These are phyloP conservation scores for Plasmodium blacklocki DNA, from an alignment of 169 alveolate species.

Conservation along the genomic window DNA sequence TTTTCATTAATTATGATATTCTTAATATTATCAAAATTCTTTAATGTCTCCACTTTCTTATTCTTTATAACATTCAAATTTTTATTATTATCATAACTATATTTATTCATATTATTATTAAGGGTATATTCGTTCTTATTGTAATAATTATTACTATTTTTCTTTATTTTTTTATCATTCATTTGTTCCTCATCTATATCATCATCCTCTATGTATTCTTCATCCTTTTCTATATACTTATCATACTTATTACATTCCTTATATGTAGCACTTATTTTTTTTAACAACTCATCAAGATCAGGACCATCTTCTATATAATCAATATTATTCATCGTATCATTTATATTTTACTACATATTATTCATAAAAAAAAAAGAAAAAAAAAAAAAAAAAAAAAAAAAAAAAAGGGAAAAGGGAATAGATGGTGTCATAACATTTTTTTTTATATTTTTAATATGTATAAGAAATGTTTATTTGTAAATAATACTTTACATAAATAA, in stretches of 20 bases:
- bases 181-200: slow-evolving; percentile 32
- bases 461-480: too few relatives aligned
- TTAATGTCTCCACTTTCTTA: not conserved
- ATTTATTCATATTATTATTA: not conserved
- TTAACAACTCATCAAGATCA: slow-evolving; percentile 71
- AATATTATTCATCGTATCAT: slow-evolving; percentile 7
- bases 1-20: slow-evolving; percentile 35
- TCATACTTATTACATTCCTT: slow-evolving; percentile 63
- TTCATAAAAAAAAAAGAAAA: too few relatives aligned
- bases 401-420: too few relatives aligned
- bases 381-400: too few relatives aligned
- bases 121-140: slow-evolving; percentile 7
- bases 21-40: slow-evolving; percentile 23
- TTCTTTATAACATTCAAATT: not conserved
- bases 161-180: slow-evolving; percentile 14
- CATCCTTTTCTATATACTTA: slow-evolving; percentile 23
- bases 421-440: too few relatives aligned
- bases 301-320: slow-evolving; percentile 53
- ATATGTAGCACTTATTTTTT: slow-evolving; percentile 62
- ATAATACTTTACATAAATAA: too few relatives aligned
- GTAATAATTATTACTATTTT: not conserved
- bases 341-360: too few relatives aligned
- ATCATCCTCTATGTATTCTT: slow-evolving; percentile 28
- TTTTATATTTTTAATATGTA: too few relatives aligned
- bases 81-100: not conserved